Base-by-base conservation (phyloP, 164 flowering plant species). In the Magnolia changhungtana region DNA sequence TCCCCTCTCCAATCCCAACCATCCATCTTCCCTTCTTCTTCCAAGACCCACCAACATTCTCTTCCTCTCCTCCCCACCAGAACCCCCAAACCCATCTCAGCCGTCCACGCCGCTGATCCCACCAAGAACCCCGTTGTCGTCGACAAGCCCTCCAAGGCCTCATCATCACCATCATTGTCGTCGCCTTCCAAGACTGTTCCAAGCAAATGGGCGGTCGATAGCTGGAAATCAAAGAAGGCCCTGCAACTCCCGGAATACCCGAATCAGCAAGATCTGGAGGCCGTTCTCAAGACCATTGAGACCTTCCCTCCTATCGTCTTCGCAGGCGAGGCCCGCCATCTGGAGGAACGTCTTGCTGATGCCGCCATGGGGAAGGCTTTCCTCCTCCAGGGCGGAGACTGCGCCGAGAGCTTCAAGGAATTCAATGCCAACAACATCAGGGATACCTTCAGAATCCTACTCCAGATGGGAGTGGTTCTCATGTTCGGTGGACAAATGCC, bases 381-480 rank as follows among this genome's bases (percentile, higher is more conserved):
- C 66, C 85, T 94, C 2, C 83, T 94, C 8, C 95, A 92, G 79
- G 98, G 97, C 2, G 98, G 98, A 0, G 98, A 94, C 70, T 94
- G 98, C 65, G 97, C 98, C 4, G 98, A 94, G 88, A 92, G 97
- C 49, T 92, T 94, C 85, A 94, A 94, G 83, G 98, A 94, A 82
- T 94, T 94, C 79, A 89, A 89, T 76, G 98, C 92, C 19, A 88
- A 89, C 72, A 94, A 92, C 78, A 94, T 94, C 51, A 84, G 97
- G 69, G 98, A 94, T 75, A 94, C 98, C 69, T 92, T 94, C 85
- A 76, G 98, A 64, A 84, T 94, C 50, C 85, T 94, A 61, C 91
- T 94, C 13, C 98, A 92, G 80, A 94, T 94, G 98, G 89, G 92
- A 24, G 97, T 78, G 50, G 97, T 94, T 63, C 78, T 94, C 72